Conservation (phyloP, 495 filamentous ascomycete species). For the Podospora tetraspora region DNA sequence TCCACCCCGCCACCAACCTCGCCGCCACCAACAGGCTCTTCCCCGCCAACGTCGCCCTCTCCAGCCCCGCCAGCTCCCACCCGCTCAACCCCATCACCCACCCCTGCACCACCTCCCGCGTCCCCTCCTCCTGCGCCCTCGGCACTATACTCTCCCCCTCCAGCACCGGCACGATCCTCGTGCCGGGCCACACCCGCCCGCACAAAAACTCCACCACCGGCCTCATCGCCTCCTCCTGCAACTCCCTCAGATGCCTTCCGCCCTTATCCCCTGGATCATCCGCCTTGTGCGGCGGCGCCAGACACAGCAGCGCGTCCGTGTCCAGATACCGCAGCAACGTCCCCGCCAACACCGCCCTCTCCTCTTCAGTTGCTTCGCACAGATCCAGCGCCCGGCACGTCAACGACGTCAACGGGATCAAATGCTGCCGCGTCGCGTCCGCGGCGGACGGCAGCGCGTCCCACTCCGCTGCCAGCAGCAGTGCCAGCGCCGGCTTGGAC, state of each 20-base stretch:
- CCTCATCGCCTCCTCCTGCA: conserved; percentile 62
- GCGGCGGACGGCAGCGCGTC: conserved; percentile 71
- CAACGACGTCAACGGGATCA: conserved; percentile 87
- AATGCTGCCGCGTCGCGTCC: conserved; percentile 71
- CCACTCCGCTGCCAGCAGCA: conserved; percentile 87
- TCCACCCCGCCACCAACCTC: conserved; percentile 83
- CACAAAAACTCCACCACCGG: conserved; percentile 67
- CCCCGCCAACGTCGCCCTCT: conserved; percentile 73
- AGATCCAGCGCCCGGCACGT: conserved; percentile 70
- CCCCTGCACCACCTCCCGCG: conserved; percentile 64
- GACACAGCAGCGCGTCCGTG: conserved; percentile 92
- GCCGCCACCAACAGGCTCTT: conserved; percentile 80
- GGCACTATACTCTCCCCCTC: conserved; percentile 69
- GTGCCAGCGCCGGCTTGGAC: conserved; percentile 76
- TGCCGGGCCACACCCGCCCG: conserved; percentile 75
- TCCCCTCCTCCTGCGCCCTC: conserved; percentile 59
- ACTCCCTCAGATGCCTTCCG: conserved; percentile 56
- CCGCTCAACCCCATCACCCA: conserved; percentile 70
- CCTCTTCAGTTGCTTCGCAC: conserved; percentile 40
- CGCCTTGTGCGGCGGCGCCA: conserved; percentile 55
- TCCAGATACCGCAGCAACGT: conserved; percentile 79
- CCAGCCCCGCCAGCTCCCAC: conserved; percentile 81
- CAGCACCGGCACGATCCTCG: conserved; percentile 70
- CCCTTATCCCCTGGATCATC: conserved; percentile 31
- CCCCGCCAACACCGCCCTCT: conserved; percentile 37